Percentiles rank a stretch among this genome's conserved stretches.
Evolutionary conservation across 768 basidiomycete species (phyloP).

Genomic region (Mrakia blollopis): DNA sequence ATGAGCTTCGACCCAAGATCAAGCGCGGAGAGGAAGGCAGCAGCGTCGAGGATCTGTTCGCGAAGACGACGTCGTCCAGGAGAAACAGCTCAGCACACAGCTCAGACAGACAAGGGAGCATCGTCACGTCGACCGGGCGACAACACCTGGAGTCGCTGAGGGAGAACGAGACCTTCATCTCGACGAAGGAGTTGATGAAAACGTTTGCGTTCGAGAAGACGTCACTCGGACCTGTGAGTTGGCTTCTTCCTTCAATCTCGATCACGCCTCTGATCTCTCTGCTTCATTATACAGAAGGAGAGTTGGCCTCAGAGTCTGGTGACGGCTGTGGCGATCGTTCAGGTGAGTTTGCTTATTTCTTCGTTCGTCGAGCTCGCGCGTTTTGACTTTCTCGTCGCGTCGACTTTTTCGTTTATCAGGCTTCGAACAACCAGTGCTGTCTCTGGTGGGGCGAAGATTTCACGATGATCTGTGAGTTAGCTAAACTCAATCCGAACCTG

Average conservation of each 20-base stretch:
- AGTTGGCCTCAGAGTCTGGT: conserved; percentile 21
- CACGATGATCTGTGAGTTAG: background rate
- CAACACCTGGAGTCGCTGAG: background rate
- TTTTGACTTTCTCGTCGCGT: background rate
- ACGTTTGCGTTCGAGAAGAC: background rate
- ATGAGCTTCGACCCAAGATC: too few relatives aligned
- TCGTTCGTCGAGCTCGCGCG: too few relatives aligned
- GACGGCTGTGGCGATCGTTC: conserved; percentile 17
- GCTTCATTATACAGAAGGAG: background rate
- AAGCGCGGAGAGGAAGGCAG: too few relatives aligned
- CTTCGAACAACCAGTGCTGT: background rate
- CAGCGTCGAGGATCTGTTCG: too few relatives aligned
- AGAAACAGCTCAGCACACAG: too few relatives aligned
- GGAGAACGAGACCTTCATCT: background rate
- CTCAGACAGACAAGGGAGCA: background rate
- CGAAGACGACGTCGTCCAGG: too few relatives aligned
- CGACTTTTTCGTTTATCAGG: background rate
- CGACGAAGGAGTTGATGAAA: conserved; percentile 16
- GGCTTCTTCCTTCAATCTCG: background rate
- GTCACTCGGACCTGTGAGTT: too few relatives aligned
- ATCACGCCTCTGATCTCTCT: too few relatives aligned
- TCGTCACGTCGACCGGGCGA: too few relatives aligned
- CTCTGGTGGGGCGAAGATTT: conserved; percentile 25
- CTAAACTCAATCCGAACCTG: background rate
- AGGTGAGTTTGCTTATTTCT: background rate